These are phyloP conservation scores for Aspergillus arachidicola DNA, from an alignment of 2,329 filamentous ascomycete species.

Conservation along the genomic window DNA sequence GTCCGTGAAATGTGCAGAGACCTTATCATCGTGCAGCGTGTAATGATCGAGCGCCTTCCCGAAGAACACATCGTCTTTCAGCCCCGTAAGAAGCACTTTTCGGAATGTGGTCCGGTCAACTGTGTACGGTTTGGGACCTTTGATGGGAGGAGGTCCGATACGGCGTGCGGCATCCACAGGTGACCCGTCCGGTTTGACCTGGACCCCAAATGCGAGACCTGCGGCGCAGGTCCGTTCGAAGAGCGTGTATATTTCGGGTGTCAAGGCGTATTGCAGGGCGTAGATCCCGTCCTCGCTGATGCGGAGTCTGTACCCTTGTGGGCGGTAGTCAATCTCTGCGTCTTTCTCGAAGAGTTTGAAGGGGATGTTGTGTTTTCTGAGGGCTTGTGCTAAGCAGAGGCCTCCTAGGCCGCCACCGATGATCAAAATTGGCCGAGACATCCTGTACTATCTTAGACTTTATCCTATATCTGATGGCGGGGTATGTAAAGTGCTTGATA, in stretches of 20 bases:
- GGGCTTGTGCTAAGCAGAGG: conserved; percentile 39
- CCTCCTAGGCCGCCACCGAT: conserved; percentile 41
- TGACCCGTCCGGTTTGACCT: not conserved
- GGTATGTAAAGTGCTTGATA: not conserved
- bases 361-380: conserved; percentile 35
- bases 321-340: conserved; percentile 28
- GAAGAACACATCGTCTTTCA: not conserved
- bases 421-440: conserved; percentile 32
- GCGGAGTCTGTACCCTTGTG: conserved; percentile 44
- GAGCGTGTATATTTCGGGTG: conserved; percentile 17
- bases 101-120: not conserved
- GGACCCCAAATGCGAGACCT: not conserved
- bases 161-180: conserved; percentile 8
- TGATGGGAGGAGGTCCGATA: conserved; percentile 19
- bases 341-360: conserved; percentile 43
- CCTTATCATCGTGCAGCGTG: not conserved
- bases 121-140: not conserved
- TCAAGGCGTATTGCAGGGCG: not conserved
- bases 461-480: not conserved
- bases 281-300: not conserved
- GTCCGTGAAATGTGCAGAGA: conserved; percentile 34
- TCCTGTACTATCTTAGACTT: not conserved
- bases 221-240: conserved; percentile 24
- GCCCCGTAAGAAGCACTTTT: not conserved
- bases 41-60: not conserved